Base-by-base conservation (phyloP, 225 moss, liverwort and hornwort species). In the Bryoerythrophyllum caledonicum region DNA sequence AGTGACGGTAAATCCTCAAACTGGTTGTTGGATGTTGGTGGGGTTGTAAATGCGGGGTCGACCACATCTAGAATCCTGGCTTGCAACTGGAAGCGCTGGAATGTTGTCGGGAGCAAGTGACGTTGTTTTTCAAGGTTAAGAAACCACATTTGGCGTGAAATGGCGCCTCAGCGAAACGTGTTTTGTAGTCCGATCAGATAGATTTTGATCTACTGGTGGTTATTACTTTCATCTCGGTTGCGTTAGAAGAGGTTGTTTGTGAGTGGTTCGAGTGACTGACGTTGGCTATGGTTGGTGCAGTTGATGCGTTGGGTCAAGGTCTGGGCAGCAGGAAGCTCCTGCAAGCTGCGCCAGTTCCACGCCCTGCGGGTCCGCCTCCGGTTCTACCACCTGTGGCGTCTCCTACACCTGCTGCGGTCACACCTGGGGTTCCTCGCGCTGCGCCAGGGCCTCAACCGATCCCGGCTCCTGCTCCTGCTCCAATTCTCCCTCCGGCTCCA, bases 1-100 rank as follows among this genome's bases (percentile, higher is more conserved):
- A 80, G 26, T 70, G 70, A 84, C 16, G 80, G 84, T 84, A 81
- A 77, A 3, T 32, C 24, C 37, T 49, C 26, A 11, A 35, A 16
- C 34, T 54, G 34, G 53, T 64, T 60, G 25, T 65, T 27, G 55
- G 9, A 25, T 53, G 5, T 17, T 53, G 23, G 24, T 63, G 3
- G 34, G 13, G 17, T 81, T 76, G 60, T 26, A 26, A 48, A 17
- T 72, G 46, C 16, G 12, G 35, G 10, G 38, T 38, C 9, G 8
- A 10, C 38, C 10, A 19, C 46, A 8, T 46, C 27, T 21, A 60
- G 60, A 60, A 5, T 26, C 60, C 8, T 41, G 27, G 10, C 11
- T 43, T 12, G 13, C 15, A 15, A 56, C 16, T 11, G 4, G 15
- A 53, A 40, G 37, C 52, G 43, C 5, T 26, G 24, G 11, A 19